Evolutionary conservation across 768 basidiomycete genomes (phyloP).

Genomic region (Calocybe gangraenosa): DNA sequence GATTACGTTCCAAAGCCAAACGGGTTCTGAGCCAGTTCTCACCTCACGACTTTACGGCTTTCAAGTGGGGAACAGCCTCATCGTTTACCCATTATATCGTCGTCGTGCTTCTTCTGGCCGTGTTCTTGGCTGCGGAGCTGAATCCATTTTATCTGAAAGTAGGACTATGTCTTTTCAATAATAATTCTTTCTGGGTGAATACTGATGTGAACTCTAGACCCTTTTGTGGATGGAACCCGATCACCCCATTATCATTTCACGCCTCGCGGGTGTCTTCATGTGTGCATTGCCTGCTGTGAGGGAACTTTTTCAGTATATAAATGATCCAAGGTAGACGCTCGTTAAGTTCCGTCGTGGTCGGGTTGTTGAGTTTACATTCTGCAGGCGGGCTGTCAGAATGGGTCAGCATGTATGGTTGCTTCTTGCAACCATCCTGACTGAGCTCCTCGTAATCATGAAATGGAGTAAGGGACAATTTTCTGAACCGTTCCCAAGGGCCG

Average conservation of each 20-base stretch:
- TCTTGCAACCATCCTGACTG: constrained; percentile 81
- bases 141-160: constrained; percentile 90
- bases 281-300: constrained; percentile 85
- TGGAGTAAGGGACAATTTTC: constrained; percentile 74
- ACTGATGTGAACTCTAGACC: constrained; percentile 30
- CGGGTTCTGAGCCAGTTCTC: constrained; percentile 82
- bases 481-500: constrained; percentile 54
- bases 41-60: constrained; percentile 83
- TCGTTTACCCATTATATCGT: constrained; percentile 71
- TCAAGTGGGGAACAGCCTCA: constrained; percentile 81
- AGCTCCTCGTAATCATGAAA: constrained; percentile 75
- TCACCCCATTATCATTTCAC: constrained; percentile 76
- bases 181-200: constrained; percentile 5
- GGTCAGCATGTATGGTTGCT: constrained; percentile 87
- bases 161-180: constrained; percentile 14
- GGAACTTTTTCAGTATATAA: constrained; percentile 81
- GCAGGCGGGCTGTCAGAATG: constrained; percentile 80
- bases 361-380: constrained; percentile 1
- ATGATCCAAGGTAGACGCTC: constrained; percentile 61
- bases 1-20: constrained; percentile 73
- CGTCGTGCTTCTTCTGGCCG: constrained; percentile 70
- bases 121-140: constrained; percentile 80
- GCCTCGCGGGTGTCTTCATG: constrained; percentile 73
- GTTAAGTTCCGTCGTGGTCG: neutral
- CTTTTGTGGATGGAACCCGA: constrained; percentile 87